Base-by-base conservation (phyloP, 2,329 filamentous ascomycete genomes). In the Alternaria novae-zelandiae region DNA sequence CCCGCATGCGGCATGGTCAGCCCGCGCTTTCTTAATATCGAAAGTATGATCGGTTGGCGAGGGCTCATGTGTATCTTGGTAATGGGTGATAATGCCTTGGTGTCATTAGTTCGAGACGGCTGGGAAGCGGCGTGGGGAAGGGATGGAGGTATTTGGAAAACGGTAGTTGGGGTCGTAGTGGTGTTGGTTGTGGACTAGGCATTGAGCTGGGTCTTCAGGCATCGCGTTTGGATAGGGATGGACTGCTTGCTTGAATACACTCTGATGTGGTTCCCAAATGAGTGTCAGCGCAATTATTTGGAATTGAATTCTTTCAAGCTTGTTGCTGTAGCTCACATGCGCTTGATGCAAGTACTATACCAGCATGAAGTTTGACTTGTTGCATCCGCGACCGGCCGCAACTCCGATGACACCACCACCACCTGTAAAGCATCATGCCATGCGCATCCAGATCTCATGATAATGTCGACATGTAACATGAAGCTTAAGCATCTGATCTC, bases 21-120 rank as follows among this genome's bases (percentile, higher is more conserved):
- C 51, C 50, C 47, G 50, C 44, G 56, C 57, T 44, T 59, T 54
- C 21, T 56, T 59, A 63, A 69, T 72, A 71, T 65, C 55, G 54
- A 61, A 57, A 61, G 51, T 50, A 61, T 54, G 43, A 51, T 53
- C 20, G 23, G 41, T 50, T 54, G 55, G 59, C 57, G 58, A 63
- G 56, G 55, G 53, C 57, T 25, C 13, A 23, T 54, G n/a, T 44
- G 25, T 61, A 32, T 43, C 25, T 36, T 57, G 57, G 58, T 67
- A 68, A 67, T 57, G 64, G 66, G 57, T n/a, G 32, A 54, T 21
- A 28, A 36, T 32, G 57, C 17, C 5, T 36, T 41, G 65, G 62
- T 60, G 61, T 49, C 45, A 43, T 30, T 49, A 32, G 54, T 49
- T 41, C 7, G 44, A 25, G 26, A 47, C 28, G 54, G 25, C n/a